Percentiles rank a stretch among this genome's conserved stretches.
phyloP scores from a whole-genome alignment of 1,139 yeast genomes.

The Yamadazyma buinensis region DNA sequence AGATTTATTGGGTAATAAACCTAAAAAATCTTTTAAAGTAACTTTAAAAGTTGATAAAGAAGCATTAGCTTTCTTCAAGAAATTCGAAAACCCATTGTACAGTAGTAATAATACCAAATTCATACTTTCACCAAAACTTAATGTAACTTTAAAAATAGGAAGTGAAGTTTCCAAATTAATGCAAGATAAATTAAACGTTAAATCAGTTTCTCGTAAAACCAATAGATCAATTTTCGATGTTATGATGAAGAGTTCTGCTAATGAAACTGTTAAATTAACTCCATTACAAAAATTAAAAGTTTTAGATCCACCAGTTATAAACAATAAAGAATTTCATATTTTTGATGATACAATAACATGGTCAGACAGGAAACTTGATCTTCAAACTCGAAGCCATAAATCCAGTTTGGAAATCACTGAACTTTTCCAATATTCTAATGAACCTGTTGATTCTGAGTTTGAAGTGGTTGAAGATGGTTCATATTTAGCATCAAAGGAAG shows the following conservation, averaged over 20 bases:
- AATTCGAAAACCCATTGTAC: slow-evolving; percentile 28
- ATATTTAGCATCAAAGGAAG: neutral
- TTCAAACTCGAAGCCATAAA: neutral
- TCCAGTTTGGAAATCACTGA: neutral
- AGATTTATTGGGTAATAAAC: slow-evolving; percentile 15
- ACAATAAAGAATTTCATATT: slow-evolving; percentile 20
- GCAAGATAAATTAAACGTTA: slow-evolving; percentile 1
- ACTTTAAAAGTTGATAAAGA: slow-evolving; percentile 25
- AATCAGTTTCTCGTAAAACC: slow-evolving; percentile 4
- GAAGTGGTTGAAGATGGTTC: too few relatives aligned
- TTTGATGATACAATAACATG: slow-evolving; percentile 2
- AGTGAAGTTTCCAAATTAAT: slow-evolving; percentile 12
- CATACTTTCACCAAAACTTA: slow-evolving; percentile 1
- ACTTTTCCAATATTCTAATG: neutral
- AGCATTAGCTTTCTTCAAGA: slow-evolving; percentile 23
- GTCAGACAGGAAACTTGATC: neutral
- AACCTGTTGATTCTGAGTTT: neutral
- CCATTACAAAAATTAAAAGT: slow-evolving; percentile 22
- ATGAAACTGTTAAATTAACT: slow-evolving; percentile 17
- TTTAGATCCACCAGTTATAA: slow-evolving; percentile 19
- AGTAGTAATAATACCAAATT: slow-evolving; percentile 17
- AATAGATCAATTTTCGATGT: slow-evolving; percentile 18
- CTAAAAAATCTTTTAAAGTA: slow-evolving; percentile 17
- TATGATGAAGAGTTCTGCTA: slow-evolving; percentile 24
- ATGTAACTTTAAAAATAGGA: slow-evolving; percentile 18